Evolutionary conservation across 176 grass and related monocot species (phyloP).

Genomic region (Oryza officinalis): DNA sequence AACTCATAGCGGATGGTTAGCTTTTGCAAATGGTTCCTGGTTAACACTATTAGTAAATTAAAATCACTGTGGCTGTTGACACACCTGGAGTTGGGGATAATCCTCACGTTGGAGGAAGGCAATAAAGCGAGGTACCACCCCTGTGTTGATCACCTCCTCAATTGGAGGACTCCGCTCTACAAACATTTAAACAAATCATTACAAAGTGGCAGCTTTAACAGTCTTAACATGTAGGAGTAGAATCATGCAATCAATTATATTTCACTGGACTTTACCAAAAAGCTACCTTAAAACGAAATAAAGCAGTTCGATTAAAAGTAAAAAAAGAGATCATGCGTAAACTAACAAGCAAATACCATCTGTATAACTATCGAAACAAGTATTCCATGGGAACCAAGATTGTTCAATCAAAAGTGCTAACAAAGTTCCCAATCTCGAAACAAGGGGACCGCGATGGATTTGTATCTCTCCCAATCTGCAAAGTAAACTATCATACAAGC

Average conservation of each 20-base stretch:
- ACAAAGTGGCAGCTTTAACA: neutral
- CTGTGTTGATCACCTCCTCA: slow-evolving; percentile 85
- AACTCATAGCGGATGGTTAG: neutral
- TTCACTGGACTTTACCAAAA: neutral
- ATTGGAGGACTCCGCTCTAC: slow-evolving; percentile 87
- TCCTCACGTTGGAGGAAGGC: slow-evolving; percentile 86
- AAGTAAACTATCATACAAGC: neutral
- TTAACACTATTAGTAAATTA: neutral
- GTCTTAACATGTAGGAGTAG: neutral
- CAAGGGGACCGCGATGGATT: neutral
- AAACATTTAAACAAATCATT: slow-evolving; percentile 27
- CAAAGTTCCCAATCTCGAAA: neutral
- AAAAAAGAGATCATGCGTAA: neutral
- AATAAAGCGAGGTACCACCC: slow-evolving; percentile 84
- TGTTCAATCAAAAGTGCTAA: neutral
- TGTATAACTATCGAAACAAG: neutral
- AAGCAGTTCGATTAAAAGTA: neutral
- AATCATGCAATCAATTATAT: neutral
- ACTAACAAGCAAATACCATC: neutral
- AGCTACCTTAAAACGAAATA: neutral
- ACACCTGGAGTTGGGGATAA: slow-evolving; percentile 89
- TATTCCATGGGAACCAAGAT: neutral
- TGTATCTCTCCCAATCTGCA: neutral
- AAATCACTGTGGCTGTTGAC: neutral
- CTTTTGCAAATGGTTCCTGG: neutral